Evolutionary conservation across 2,329 filamentous ascomycete genomes (phyloP).

Genomic region (Xylaria sp.): DNA sequence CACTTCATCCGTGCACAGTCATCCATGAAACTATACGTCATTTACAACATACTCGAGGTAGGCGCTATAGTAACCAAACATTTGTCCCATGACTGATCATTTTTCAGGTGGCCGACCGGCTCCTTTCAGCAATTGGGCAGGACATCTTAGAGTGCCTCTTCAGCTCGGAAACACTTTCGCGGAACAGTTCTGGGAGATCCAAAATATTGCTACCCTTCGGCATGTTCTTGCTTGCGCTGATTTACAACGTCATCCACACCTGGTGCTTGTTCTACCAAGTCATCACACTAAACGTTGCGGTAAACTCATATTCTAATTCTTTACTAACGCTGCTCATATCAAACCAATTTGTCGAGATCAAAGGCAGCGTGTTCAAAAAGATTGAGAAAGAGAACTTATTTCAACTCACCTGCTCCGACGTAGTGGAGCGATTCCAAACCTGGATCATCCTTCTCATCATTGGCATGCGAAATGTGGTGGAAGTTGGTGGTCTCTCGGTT

Average conservation of each 20-base stretch:
- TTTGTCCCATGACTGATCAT: not conserved
- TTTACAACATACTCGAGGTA: constrained; percentile 94
- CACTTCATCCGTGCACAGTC: constrained; percentile 96
- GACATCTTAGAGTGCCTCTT: constrained; percentile 97
- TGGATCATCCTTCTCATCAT: constrained; percentile 99
- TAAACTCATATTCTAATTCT: constrained; percentile 98
- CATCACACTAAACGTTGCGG: constrained; percentile 95
- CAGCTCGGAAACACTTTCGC: constrained; percentile 88
- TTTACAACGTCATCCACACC: constrained; percentile 87
- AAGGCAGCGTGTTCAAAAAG: constrained; percentile 97
- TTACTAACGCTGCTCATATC: constrained; percentile 90
- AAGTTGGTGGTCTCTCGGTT: constrained; percentile 83
- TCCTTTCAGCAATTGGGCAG: constrained; percentile 90
- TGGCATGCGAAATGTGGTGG: constrained; percentile 92
- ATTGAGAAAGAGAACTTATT: constrained; percentile 98
- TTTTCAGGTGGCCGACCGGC: constrained; percentile 74
- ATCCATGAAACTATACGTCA: constrained; percentile 97
- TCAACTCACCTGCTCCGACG: constrained; percentile 93
- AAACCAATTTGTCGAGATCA: constrained; percentile 99
- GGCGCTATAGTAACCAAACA: constrained; percentile 14
- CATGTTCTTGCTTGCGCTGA: constrained; percentile 86
- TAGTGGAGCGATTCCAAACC: constrained; percentile 95
- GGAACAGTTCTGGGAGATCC: constrained; percentile 85
- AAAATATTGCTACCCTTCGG: constrained; percentile 88
- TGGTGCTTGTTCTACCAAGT: constrained; percentile 95